Percentiles rank a stretch among this genome's conserved stretches.
Conservation (phyloP, 2,329 filamentous ascomycete species). For the Calonectria fujianensis region DNA sequence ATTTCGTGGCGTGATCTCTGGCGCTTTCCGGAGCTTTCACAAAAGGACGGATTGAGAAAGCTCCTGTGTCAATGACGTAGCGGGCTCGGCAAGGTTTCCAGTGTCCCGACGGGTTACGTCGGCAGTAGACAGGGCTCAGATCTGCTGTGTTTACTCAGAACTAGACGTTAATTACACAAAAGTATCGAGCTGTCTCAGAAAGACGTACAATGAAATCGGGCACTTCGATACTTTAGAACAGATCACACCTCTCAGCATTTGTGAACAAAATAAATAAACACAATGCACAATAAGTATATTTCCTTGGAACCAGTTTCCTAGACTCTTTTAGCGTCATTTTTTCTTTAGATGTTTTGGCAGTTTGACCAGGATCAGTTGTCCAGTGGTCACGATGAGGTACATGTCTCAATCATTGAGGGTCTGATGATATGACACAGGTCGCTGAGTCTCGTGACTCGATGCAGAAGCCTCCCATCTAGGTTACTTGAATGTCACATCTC, state of each 20-base stretch:
- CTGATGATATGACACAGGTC: neutral
- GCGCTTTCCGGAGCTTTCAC: neutral
- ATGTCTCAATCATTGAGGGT: too few relatives aligned
- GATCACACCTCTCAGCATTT: too few relatives aligned
- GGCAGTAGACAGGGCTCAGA: neutral
- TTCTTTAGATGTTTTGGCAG: too few relatives aligned
- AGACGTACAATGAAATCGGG: neutral
- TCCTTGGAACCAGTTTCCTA: too few relatives aligned
- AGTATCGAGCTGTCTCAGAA: neutral
- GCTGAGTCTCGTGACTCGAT: neutral
- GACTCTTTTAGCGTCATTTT: too few relatives aligned
- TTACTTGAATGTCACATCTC: neutral
- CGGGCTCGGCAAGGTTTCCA: neutral
- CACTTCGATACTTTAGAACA: too few relatives aligned
- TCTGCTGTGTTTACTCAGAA: neutral
- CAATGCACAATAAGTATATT: too few relatives aligned
- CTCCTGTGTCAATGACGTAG: neutral
- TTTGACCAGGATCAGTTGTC: too few relatives aligned
- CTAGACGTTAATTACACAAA: neutral
- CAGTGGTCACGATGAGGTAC: too few relatives aligned
- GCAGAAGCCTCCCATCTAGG: constrained; percentile 1
- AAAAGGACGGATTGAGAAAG: neutral
- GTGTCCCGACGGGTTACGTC: neutral
- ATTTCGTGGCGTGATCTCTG: constrained; percentile 23
- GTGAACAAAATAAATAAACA: too few relatives aligned